A percentile compares a stretch with the other conserved stretches of the same genome.
Conservation (phyloP, 371 early-diverging fungal genomes). For the Synchytrium microbalum region DNA sequence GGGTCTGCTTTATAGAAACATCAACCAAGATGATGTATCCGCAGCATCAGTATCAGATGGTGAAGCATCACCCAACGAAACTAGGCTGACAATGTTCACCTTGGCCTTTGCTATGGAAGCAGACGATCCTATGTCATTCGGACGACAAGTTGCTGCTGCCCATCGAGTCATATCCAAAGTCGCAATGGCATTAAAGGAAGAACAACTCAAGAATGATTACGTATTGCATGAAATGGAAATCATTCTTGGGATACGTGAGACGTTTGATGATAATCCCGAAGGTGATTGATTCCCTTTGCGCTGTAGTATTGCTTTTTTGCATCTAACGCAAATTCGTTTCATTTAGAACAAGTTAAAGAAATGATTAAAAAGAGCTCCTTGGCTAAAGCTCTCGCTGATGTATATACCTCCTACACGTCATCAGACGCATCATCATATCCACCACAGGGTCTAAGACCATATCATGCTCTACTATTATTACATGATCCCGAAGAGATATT, state of each 20-base stretch:
- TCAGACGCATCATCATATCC: constrained; percentile 51
- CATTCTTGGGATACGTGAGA: constrained; percentile 46
- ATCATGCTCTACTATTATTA: constrained; percentile 75
- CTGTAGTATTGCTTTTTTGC: background rate
- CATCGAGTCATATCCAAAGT: constrained; percentile 64
- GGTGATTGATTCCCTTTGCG: constrained; percentile 9
- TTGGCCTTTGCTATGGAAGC: constrained; percentile 59
- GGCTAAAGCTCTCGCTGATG: background rate
- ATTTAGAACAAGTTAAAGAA: constrained; percentile 1
- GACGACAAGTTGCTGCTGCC: constrained; percentile 52
- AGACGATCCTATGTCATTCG: constrained; percentile 19
- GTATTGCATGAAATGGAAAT: constrained; percentile 66
- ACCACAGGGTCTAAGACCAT: constrained; percentile 67
- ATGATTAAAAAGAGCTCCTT: constrained; percentile 34
- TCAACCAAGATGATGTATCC: too few relatives aligned
- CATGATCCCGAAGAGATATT: constrained; percentile 76
- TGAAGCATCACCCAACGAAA: too few relatives aligned
- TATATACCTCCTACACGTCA: constrained; percentile 36
- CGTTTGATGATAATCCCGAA: constrained; percentile 15
- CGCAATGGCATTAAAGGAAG: constrained; percentile 69
- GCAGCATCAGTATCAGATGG: too few relatives aligned
- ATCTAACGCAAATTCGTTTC: background rate
- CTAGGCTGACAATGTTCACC: constrained; percentile 67
- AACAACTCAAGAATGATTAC: constrained; percentile 73
- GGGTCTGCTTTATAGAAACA: too few relatives aligned